Percentiles rank a stretch among this genome's conserved stretches.
Conservation (phyloP, 2,329 filamentous ascomycete genomes). For the Emergomyces orientalis region DNA sequence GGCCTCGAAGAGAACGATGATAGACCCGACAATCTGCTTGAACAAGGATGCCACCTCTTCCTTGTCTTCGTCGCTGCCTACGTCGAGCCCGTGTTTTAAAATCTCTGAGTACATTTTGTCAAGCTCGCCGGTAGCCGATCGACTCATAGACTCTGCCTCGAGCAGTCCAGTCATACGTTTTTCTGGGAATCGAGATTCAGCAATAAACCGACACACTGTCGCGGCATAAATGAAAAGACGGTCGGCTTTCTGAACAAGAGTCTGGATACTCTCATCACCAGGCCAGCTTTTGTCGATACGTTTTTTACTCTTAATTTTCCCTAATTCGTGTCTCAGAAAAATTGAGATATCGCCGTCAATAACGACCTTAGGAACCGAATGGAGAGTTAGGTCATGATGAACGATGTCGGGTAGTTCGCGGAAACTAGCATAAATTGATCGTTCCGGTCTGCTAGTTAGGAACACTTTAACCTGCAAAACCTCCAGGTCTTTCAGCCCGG, state of each 20-base stretch:
- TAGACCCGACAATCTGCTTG: constrained; percentile 15
- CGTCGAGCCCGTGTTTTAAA: constrained; percentile 6
- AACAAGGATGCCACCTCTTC: constrained; percentile 14
- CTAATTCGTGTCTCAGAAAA: constrained; percentile 19
- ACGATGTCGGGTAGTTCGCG: constrained; percentile 12
- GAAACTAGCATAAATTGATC: constrained; percentile 19
- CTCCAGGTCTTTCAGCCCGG: constrained; percentile 8
- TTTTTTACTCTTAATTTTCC: constrained; percentile 13
- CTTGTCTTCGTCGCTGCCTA: constrained; percentile 1
- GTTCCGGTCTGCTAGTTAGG: constrained; percentile 24
- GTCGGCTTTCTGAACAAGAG: constrained; percentile 16
- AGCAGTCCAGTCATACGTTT: constrained; percentile 11
- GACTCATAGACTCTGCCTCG: constrained; percentile 3
- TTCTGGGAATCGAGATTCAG: constrained; percentile 7
- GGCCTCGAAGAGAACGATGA: constrained; percentile 16
- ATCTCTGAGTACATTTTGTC: constrained; percentile 11
- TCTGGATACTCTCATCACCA: constrained; percentile 11
- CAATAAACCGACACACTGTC: constrained; percentile 23
- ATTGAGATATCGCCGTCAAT: constrained; percentile 22
- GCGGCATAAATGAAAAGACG: constrained; percentile 23
- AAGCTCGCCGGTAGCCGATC: constrained; percentile 1
- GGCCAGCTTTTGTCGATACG: constrained; percentile 7
- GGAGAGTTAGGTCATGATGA: constrained; percentile 18
- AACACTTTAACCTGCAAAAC: constrained; percentile 20
- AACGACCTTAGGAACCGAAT: constrained; percentile 19